Conservation (phyloP, 1,284 basidiomycete genomes). For the Inonotus hispidus region DNA sequence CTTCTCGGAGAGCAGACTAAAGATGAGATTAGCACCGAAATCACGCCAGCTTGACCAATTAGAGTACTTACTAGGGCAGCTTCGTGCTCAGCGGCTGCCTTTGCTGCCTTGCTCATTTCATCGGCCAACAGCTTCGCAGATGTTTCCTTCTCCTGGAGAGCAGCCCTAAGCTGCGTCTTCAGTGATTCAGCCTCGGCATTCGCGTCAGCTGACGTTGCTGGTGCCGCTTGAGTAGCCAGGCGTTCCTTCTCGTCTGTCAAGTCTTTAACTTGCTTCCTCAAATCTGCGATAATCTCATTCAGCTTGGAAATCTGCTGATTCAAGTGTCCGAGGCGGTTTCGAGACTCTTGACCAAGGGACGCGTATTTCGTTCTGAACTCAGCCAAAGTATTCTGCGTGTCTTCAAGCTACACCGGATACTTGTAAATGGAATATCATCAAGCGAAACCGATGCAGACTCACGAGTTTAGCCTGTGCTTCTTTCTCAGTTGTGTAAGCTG, state of each 20-base stretch:
- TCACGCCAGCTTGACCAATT: background rate
- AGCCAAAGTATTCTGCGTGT: slow-evolving; percentile 26
- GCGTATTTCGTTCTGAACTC: slow-evolving; percentile 32
- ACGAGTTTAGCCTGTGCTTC: slow-evolving; percentile 29
- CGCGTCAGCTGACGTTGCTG: slow-evolving; percentile 20
- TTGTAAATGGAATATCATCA: background rate
- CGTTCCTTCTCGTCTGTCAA: slow-evolving; percentile 32
- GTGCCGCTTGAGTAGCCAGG: slow-evolving; percentile 24
- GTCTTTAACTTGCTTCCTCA: slow-evolving; percentile 26
- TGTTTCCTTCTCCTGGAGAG: slow-evolving; percentile 38
- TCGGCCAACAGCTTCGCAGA: slow-evolving; percentile 37
- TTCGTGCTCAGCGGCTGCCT: slow-evolving; percentile 35
- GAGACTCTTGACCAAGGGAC: slow-evolving; percentile 23
- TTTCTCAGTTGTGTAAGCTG: slow-evolving; percentile 30
- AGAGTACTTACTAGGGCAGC: slow-evolving; percentile 41
- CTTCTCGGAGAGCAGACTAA: slow-evolving; percentile 50
- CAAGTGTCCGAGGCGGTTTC: slow-evolving; percentile 28
- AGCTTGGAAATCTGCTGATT: slow-evolving; percentile 35
- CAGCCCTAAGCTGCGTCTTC: slow-evolving; percentile 32
- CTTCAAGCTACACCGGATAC: slow-evolving; percentile 28
- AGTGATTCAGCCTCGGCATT: slow-evolving; percentile 23
- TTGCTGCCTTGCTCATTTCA: slow-evolving; percentile 41
- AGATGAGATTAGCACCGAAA: slow-evolving; percentile 9
- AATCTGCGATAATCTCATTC: slow-evolving; percentile 26
- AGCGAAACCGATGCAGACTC: slow-evolving; percentile 30